Percentiles rank a stretch among this genome's conserved stretches.
Evolutionary conservation across 139 green algal genomes (phyloP).

Genomic region (Desmodesmus armatus): DNA sequence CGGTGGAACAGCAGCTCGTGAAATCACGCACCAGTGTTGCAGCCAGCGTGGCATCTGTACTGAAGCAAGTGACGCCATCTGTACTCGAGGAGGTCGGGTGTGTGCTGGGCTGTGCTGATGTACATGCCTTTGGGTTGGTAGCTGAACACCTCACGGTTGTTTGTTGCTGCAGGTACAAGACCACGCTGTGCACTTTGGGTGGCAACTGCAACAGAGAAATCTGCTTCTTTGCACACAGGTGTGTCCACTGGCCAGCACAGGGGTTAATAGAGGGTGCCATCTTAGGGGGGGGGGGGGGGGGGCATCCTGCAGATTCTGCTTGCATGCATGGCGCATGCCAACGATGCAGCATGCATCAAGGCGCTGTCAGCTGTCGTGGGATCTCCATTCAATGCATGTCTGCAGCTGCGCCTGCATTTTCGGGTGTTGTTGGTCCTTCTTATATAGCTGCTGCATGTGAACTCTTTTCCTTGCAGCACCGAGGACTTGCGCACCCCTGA

Average conservation of each 20-base stretch:
- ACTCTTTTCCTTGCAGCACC: no score
- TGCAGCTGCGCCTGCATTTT: no score
- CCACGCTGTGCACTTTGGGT: constrained; percentile 21
- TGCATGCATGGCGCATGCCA: not conserved
- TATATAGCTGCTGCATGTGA: no score
- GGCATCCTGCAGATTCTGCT: no score
- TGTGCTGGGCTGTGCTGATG: not conserved
- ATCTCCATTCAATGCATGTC: no score
- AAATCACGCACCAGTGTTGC: no score
- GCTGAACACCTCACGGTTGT: not conserved
- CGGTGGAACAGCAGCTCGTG: no score
- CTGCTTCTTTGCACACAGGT: constrained; percentile 43
- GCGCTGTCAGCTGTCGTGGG: no score
- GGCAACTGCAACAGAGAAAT: constrained; percentile 36
- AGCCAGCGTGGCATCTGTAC: not conserved
- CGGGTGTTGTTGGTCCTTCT: no score
- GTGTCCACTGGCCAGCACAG: not conserved
- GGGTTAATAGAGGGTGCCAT: no score
- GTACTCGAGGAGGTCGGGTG: not conserved
- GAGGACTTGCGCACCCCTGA: constrained; percentile 15
- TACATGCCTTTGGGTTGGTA: not conserved
- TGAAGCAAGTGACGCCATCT: not conserved
- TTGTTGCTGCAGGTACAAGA: constrained; percentile 21
- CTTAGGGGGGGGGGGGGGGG: no score
- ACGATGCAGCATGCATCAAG: not conserved